Base-by-base conservation (phyloP, 2,329 filamentous ascomycete genomes). In the Fusarium graminum region DNA sequence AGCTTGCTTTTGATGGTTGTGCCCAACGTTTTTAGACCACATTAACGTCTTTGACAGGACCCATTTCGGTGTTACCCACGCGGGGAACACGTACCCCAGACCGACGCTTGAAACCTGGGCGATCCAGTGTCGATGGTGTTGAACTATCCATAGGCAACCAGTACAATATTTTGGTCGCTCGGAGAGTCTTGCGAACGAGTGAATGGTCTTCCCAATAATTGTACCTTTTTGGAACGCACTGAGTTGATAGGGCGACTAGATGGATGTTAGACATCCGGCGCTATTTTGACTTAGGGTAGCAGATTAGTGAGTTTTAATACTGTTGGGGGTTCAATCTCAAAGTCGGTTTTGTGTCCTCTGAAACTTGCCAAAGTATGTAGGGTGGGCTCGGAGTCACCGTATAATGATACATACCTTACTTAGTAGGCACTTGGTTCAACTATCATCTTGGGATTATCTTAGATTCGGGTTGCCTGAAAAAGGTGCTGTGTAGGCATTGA, bases 61-160 rank as follows among this genome's bases (percentile, higher is more conserved):
- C 42, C 42, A 47, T 65, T 42, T 61, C 32, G 49, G 59, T 45
- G 60, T 45, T 44, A 51, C 40, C 17, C 38, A 30, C 11, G 51
- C 44, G 39, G 59, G 39, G 29, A 17, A n/a, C 45, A 17, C 44
- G 13, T 19, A 32, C 40, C 42, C 43, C 44, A 44, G 30, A 42
- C 38, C 40, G 25, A 52, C 28, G 34, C 34, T 17, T 4, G 16
- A 44, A 38, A 36, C 32, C 30, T 22, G 22, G 41, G 22, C 34
- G 42, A 47, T 36, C 28, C 16, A 36, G n/a, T 17, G 16, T 16
- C 34, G 7, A 36, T 16, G 34, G 32, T 16, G n/a, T 36, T 36
- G 34, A 17, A 36, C 34, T n/a, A 36, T 36, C n/a, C 34, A n/a
- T 16, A 36, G 9, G 22, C 22, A 22, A 22, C 22, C 22, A 22